Evolutionary conservation across 805 yeast genomes (phyloP).

Genomic region (Metschnikowia corniflorae): DNA sequence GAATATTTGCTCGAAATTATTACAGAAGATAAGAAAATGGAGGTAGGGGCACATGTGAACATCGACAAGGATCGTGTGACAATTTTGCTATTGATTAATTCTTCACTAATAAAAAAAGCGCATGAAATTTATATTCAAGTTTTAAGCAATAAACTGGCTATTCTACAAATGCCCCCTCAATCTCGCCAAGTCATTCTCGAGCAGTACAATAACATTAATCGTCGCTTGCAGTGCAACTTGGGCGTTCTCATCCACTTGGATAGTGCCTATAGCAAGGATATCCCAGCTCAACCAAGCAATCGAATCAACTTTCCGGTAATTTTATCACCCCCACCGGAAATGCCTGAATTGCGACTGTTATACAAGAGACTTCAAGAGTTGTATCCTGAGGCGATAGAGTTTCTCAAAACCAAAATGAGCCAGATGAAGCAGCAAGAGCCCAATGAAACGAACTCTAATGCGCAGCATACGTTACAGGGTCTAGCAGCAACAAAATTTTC

Average conservation of each 20-base stretch:
- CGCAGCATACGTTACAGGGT: too few species aligned
- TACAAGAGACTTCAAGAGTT: conserved; percentile 47
- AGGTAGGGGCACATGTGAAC: conserved; percentile 20
- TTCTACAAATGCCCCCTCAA: conserved; percentile 31
- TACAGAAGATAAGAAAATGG: too few species aligned
- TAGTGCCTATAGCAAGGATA: conserved; percentile 35
- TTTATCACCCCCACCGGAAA: conserved; percentile 51
- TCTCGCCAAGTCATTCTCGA: conserved; percentile 31
- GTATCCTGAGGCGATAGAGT: conserved; percentile 53
- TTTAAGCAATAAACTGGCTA: conserved; percentile 32
- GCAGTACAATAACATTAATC: conserved; percentile 38
- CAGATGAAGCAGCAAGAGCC: conserved; percentile 33
- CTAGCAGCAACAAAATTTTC: too few species aligned
- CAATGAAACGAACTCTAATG: conserved; percentile 6
- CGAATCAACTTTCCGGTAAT: conserved; percentile 43
- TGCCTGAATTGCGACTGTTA: conserved; percentile 49
- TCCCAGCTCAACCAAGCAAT: conserved; percentile 23
- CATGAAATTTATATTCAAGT: conserved; percentile 33
- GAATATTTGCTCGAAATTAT: too few species aligned
- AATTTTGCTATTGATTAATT: conserved; percentile 38
- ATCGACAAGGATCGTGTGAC: conserved; percentile 41
- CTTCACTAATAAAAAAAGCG: conserved; percentile 42
- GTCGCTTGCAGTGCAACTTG: conserved; percentile 41
- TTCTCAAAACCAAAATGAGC: conserved; percentile 32
- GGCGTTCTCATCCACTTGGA: conserved; percentile 37